phyloP scores from a whole-genome alignment of 1,284 basidiomycete genomes.

The Ceratobasidium sp. region DNA sequence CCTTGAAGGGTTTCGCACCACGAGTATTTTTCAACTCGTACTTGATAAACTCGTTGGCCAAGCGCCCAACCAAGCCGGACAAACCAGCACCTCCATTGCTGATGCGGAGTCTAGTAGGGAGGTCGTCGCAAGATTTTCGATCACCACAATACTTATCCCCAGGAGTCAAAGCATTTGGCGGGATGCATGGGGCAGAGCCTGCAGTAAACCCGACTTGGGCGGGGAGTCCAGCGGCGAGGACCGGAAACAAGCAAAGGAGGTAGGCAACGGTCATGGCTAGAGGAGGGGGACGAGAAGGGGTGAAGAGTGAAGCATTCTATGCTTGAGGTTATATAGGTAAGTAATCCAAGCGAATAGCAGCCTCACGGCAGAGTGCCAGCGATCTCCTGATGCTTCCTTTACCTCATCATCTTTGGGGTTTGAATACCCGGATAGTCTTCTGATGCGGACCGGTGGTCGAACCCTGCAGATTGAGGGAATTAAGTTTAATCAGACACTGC shows the following conservation, averaged over 20 bases:
- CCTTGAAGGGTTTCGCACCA: constrained; percentile 58
- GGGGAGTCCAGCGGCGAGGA: constrained; percentile 21
- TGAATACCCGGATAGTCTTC: neutral
- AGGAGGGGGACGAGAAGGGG: neutral
- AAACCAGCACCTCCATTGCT: constrained; percentile 67
- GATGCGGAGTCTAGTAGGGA: constrained; percentile 59
- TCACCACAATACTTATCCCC: constrained; percentile 20
- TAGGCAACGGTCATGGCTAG: constrained; percentile 12
- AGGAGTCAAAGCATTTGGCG: neutral
- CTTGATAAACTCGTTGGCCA: constrained; percentile 63
- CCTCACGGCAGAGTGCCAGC: neutral
- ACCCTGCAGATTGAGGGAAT: neutral
- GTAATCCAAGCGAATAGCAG: neutral
- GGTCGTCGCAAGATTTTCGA: too few relatives aligned
- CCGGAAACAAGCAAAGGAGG: neutral
- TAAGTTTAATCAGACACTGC: neutral
- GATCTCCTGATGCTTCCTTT: neutral
- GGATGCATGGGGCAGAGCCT: neutral
- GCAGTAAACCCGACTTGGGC: neutral
- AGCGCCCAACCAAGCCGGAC: constrained; percentile 62
- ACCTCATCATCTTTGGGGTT: neutral
- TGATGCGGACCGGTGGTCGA: neutral
- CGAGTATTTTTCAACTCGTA: constrained; percentile 53
- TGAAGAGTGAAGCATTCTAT: neutral
- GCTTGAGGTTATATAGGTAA: neutral